Evolutionary conservation across 1,284 basidiomycete genomes (phyloP).

Genomic region (Bondarzewia mesenterica): DNA sequence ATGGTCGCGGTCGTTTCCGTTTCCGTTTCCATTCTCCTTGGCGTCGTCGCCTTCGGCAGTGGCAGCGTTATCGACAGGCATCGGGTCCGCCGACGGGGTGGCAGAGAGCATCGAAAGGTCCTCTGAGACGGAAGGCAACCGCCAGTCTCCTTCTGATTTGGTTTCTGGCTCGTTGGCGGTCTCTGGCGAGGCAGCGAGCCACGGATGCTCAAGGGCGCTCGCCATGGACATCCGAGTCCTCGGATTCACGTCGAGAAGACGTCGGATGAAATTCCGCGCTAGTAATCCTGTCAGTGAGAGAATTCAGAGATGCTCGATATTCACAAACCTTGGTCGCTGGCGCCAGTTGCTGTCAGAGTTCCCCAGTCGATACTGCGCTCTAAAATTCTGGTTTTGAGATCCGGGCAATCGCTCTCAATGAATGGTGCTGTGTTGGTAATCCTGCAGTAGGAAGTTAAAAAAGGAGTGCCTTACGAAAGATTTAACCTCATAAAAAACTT

Average conservation of each 20-base stretch:
- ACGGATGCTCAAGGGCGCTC: conserved; percentile 54
- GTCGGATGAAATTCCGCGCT: conserved; percentile 38
- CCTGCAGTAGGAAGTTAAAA: conserved; percentile 42
- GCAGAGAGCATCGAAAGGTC: conserved; percentile 22
- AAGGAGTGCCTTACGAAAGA: no score
- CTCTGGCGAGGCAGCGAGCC: conserved; percentile 34
- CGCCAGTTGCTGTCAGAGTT: conserved; percentile 29
- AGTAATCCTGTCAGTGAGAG: neutral
- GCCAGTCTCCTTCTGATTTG: neutral
- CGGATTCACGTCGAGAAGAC: conserved; percentile 46
- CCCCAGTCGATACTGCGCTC: conserved; percentile 57
- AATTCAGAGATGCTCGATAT: conserved; percentile 14
- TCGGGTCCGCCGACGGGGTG: conserved; percentile 20
- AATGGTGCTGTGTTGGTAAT: conserved; percentile 66
- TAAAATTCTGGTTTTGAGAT: conserved; percentile 46
- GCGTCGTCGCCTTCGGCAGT: conserved; percentile 17
- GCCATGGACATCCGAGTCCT: conserved; percentile 46
- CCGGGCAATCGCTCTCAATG: conserved; percentile 52
- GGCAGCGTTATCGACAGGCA: conserved; percentile 17
- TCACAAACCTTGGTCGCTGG: conserved; percentile 31
- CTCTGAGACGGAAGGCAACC: conserved; percentile 12
- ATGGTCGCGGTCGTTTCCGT: no score
- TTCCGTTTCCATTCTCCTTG: no score
- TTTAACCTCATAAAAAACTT: no score
- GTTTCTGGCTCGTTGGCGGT: conserved; percentile 3